phyloP scores from a whole-genome alignment of 1,139 yeast species.

The Pichia norvegensis region DNA sequence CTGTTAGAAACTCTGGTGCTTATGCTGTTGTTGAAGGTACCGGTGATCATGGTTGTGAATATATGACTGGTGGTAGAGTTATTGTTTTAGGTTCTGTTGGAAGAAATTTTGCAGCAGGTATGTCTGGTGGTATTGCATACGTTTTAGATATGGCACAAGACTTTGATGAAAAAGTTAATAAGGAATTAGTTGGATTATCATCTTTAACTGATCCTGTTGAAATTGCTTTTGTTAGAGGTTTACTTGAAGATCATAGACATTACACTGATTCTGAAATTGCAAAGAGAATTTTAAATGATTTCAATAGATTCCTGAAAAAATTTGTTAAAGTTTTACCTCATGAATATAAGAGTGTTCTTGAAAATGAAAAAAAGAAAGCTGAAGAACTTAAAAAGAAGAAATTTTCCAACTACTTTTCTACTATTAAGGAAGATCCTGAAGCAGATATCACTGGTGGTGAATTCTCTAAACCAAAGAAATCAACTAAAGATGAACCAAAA shows the following conservation, averaged over 20 bases:
- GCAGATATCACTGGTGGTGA: slow-evolving; percentile 89
- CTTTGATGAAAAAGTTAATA: slow-evolving; percentile 71
- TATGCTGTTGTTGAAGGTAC: slow-evolving; percentile 94
- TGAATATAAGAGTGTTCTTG: slow-evolving; percentile 87
- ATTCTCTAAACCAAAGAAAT: slow-evolving; percentile 37
- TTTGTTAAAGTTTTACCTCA: slow-evolving; percentile 90
- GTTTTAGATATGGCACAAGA: slow-evolving; percentile 95
- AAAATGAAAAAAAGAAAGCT: slow-evolving; percentile 61
- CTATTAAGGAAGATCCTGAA: slow-evolving; percentile 72
- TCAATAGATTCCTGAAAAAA: slow-evolving; percentile 79
- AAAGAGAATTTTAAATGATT: slow-evolving; percentile 70
- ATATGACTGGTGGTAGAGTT: slow-evolving; percentile 99
- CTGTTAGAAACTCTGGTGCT: slow-evolving; percentile 98
- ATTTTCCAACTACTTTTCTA: slow-evolving; percentile 54
- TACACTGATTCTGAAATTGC: slow-evolving; percentile 92
- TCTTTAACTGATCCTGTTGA: slow-evolving; percentile 79
- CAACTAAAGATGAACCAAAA: slow-evolving; percentile 61
- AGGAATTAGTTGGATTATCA: slow-evolving; percentile 73
- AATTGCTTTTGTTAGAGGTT: slow-evolving; percentile 87
- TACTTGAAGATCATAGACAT: slow-evolving; percentile 91
- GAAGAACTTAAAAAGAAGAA: slow-evolving; percentile 58
- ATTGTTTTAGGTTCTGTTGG: slow-evolving; percentile 89
- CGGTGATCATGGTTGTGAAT: slow-evolving; percentile 98
- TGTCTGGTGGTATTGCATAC: slow-evolving; percentile 99
- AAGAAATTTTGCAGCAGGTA: slow-evolving; percentile 96